Percentiles rank a stretch among this genome's conserved stretches.
Evolutionary conservation across 306 rosid species (phyloP).

Genomic region (Cucurbita moschata): DNA sequence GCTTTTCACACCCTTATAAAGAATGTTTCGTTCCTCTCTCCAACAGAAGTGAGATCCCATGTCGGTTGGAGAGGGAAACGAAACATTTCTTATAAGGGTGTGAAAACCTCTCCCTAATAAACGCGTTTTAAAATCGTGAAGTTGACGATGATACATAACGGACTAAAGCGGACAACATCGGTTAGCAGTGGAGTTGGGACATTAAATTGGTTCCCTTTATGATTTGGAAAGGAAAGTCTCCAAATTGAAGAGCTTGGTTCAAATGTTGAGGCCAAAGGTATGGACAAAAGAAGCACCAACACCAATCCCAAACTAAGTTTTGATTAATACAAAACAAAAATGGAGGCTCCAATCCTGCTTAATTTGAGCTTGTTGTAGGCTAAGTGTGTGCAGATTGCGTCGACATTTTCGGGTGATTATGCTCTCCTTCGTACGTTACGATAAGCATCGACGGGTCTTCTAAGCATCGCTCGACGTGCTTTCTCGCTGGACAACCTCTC

Average conservation of each 20-base stretch:
- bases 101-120: no score
- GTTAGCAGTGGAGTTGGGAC: no score
- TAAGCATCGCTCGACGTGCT: slow-evolving; percentile 93
- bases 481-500: slow-evolving; percentile 99
- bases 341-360: slow-evolving; percentile 16
- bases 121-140: no score
- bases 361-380: slow-evolving; percentile 19
- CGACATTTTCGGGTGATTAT: slow-evolving; percentile 69
- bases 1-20: no score
- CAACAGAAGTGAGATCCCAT: no score
- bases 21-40: no score
- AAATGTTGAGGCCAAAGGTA: not conserved
- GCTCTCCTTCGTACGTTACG: slow-evolving; percentile 97
- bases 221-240: not conserved
- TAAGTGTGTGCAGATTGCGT: slow-evolving; percentile 71
- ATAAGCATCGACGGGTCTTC: slow-evolving; percentile 92
- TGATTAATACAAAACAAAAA: not conserved
- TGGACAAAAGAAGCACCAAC: not conserved
- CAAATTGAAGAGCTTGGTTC: not conserved
- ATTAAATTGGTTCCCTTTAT: not conserved
- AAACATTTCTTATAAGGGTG: no score
- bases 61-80: no score
- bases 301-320: slow-evolving; percentile 4
- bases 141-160: no score
- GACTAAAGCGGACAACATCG: no score